Percentiles rank a stretch among this genome's conserved stretches.
Conservation (phyloP, 2,329 filamentous ascomycete genomes). For the Ambrosiella beaveri region DNA sequence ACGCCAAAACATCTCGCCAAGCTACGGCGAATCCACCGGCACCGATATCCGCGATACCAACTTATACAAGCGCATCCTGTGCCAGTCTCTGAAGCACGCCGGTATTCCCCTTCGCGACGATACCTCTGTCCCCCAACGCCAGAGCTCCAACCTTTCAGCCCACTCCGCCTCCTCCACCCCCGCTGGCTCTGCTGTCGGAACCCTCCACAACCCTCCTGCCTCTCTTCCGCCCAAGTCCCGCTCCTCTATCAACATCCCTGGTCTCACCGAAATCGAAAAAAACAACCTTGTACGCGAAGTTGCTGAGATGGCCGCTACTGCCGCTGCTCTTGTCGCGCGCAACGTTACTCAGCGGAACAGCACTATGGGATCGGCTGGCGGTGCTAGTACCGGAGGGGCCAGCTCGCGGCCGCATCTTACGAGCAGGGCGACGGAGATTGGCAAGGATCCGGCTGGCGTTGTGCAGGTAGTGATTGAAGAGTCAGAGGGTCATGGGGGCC, state of each 20-base stretch:
- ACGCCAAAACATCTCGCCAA: constrained; percentile 7
- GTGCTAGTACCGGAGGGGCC: neutral
- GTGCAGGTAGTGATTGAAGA: constrained; percentile 20
- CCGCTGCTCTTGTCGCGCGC: constrained; percentile 69
- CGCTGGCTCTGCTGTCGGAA: constrained; percentile 16
- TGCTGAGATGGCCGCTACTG: constrained; percentile 83
- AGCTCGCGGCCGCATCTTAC: constrained; percentile 4
- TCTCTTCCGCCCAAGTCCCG: constrained; percentile 31
- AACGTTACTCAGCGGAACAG: constrained; percentile 32
- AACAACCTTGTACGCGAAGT: constrained; percentile 68
- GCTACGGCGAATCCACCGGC: constrained; percentile 30
- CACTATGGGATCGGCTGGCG: neutral
- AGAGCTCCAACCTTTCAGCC: constrained; percentile 22
- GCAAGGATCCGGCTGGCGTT: constrained; percentile 13
- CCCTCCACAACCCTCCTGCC: constrained; percentile 16
- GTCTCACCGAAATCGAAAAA: constrained; percentile 69
- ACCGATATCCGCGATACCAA: constrained; percentile 71
- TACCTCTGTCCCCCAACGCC: constrained; percentile 19
- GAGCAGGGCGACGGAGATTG: constrained; percentile 13
- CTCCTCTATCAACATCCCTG: constrained; percentile 39
- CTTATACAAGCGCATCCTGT: constrained; percentile 82
- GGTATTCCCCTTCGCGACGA: constrained; percentile 43
- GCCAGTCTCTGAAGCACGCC: constrained; percentile 73
- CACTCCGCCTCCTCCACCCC: constrained; percentile 23
- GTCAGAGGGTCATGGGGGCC: constrained; percentile 45